Conservation (phyloP, 306 rosid genomes). For the Cyclanthera cordifolia region DNA sequence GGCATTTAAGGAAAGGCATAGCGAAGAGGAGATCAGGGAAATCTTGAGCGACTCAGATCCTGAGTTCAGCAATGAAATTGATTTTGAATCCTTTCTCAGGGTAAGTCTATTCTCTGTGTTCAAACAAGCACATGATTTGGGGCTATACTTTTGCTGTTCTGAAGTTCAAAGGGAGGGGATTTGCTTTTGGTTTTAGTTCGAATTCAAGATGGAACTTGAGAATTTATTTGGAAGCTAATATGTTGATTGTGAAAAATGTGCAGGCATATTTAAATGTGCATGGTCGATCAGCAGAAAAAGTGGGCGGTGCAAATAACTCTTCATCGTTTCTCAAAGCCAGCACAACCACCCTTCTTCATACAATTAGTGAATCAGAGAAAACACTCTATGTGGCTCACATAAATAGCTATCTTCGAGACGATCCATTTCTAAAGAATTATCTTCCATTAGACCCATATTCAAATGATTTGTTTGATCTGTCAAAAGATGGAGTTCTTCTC, state of each 20-base stretch:
- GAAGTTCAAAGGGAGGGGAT: no score
- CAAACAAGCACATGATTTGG: background rate
- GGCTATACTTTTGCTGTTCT: background rate
- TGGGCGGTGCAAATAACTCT: conserved; percentile 55
- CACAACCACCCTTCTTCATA: conserved; percentile 84
- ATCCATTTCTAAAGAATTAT: conserved; percentile 63
- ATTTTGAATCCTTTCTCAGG: conserved; percentile 80
- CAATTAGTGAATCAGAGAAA: conserved; percentile 78
- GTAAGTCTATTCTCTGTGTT: conserved; percentile 31
- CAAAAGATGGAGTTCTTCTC: conserved; percentile 85
- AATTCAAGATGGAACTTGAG: conserved; percentile 3
- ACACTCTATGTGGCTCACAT: conserved; percentile 77
- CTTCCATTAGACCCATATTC: conserved; percentile 73
- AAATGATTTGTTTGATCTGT: conserved; percentile 54
- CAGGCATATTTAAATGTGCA: conserved; percentile 69
- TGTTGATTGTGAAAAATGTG: conserved; percentile 17
- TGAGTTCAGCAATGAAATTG: conserved; percentile 47
- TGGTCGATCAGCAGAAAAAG: conserved; percentile 38
- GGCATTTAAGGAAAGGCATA: conserved; percentile 45
- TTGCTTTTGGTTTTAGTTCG: background rate
- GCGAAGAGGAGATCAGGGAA: conserved; percentile 54
- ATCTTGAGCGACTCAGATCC: conserved; percentile 49
- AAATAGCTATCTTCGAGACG: conserved; percentile 88
- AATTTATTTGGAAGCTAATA: background rate
- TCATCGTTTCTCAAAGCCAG: conserved; percentile 74